Evolutionary conservation across 306 rosid species (phyloP), one percentile per base, ranked within the genome.

Genomic region (Arachis hypogaea): DNA sequence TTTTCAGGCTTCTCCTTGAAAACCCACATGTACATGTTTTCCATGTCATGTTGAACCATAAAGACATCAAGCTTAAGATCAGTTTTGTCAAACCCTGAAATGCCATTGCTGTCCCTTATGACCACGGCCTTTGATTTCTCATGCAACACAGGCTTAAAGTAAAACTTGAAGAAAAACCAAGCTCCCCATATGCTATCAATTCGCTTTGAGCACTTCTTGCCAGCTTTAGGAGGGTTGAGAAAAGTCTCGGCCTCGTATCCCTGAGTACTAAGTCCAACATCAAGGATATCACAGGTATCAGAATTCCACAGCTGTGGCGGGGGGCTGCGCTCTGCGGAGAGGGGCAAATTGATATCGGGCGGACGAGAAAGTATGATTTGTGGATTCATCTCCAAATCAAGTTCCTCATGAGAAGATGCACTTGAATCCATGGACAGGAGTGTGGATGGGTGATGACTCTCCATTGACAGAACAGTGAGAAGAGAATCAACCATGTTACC

Each of bases 1-100:
- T 86, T 86, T 9, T 86, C 88, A 2, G 91, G 91, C 82, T 81
- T 84, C 74, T 82, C 91, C 88, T 86, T 86, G 85, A 87, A 87
- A 74, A 84, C 88, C 91, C 91, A 87, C 91, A 87, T 87, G 57
- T 87, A 87, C 86, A 87, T 82, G 77, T 86, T 86, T 75, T 86
- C 91, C 91, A 87, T 87, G 74, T 87, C 91, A 69, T 87, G 91
- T 66, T 87, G 91, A 43, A 87, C 91, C 83, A 87, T 56, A 68
- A 87, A 87, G 61, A 87, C 87, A 85, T 87, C 92, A 5, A 87
- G 85, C 78, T 87, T 83, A 7, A 87, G 65, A 74, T 87, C 92
- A 10, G 87, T 51, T 59, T 85, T 87, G 62, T 80, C 84, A 0
- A 78, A 85, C 59, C 89, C 92, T 3, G 86, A 76, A 51, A 85